Percentiles rank a stretch among this genome's conserved stretches.
Conservation (phyloP, 805 yeast species). For the Candida methanosorbosa region DNA sequence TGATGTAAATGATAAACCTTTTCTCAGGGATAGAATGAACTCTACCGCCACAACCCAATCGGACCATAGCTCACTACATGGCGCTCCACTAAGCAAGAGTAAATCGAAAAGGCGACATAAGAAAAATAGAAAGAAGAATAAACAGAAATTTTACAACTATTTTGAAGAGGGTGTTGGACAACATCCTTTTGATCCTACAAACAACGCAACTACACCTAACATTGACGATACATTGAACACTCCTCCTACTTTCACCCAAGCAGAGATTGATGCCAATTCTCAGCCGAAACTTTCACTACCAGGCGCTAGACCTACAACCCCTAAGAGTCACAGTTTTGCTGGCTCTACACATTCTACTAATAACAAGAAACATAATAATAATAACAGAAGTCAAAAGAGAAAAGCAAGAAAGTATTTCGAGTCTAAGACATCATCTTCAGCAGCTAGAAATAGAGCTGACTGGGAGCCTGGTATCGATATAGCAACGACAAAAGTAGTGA, state of each 20-base stretch:
- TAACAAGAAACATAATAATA: not conserved
- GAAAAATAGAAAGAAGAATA: not conserved
- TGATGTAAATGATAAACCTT: too few species aligned
- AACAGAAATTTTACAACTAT: not conserved
- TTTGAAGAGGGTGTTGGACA: not conserved
- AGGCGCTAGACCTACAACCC: too few species aligned
- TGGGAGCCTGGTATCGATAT: conserved; percentile 58
- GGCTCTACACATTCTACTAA: too few species aligned
- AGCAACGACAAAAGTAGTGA: conserved; percentile 38
- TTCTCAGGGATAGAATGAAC: not conserved
- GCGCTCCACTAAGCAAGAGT: not conserved
- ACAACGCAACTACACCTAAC: not conserved
- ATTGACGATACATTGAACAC: not conserved
- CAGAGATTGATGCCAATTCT: not conserved
- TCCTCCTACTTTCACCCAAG: not conserved
- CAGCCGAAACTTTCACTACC: too few species aligned
- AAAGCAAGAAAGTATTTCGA: conserved; percentile 24
- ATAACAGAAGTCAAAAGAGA: conserved; percentile 3
- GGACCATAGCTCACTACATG: too few species aligned
- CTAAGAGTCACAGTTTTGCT: too few species aligned
- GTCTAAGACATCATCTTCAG: conserved; percentile 21
- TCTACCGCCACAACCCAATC: not conserved
- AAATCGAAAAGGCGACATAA: not conserved
- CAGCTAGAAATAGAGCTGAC: conserved; percentile 30
- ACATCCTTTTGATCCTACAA: too few species aligned